These are phyloP conservation scores for Pleurostoma richardsiae DNA, from an alignment of 2,329 filamentous ascomycete genomes.

Conservation along the genomic window DNA sequence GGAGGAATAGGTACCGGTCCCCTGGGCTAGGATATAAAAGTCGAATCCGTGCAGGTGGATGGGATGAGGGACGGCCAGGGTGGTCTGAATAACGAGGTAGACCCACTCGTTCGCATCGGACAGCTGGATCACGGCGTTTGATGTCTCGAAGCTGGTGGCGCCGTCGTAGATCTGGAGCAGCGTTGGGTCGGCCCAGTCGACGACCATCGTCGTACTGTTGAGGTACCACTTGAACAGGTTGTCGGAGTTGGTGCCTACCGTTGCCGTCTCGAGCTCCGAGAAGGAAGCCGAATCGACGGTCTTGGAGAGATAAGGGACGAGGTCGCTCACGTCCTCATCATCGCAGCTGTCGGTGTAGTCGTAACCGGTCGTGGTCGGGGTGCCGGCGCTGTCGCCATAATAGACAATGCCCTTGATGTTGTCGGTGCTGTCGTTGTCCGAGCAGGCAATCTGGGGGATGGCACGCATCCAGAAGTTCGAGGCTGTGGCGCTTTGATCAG, in stretches of 20 bases:
- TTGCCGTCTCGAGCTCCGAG: slow-evolving; percentile 20
- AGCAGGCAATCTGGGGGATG: slow-evolving; percentile 34
- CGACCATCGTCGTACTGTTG: slow-evolving; percentile 37
- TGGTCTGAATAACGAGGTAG: slow-evolving; percentile 23
- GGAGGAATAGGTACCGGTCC: slow-evolving; percentile 19
- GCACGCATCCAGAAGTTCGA: slow-evolving; percentile 44
- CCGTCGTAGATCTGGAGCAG: slow-evolving; percentile 21
- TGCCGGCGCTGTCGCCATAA: slow-evolving; percentile 23
- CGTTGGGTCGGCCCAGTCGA: slow-evolving; percentile 43
- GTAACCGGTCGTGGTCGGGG: slow-evolving; percentile 8
- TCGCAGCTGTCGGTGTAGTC: slow-evolving; percentile 19
- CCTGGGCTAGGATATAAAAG: slow-evolving; percentile 29
- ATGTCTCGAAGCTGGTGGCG: slow-evolving; percentile 15
- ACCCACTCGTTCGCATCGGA: slow-evolving; percentile 22
- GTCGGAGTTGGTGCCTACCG: slow-evolving; percentile 16
- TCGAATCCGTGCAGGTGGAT: slow-evolving; percentile 41
- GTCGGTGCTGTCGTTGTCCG: slow-evolving; percentile 27
- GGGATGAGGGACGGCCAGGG: slow-evolving; percentile 25
- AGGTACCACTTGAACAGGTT: slow-evolving; percentile 42
- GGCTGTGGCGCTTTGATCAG: slow-evolving; percentile 12
- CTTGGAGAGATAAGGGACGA: slow-evolving; percentile 26
- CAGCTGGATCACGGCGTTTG: slow-evolving; percentile 22
- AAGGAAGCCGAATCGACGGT: slow-evolving; percentile 21
- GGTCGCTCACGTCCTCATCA: slow-evolving; percentile 25
- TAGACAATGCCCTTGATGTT: slow-evolving; percentile 45